Evolutionary conservation across 2,329 filamentous ascomycete genomes (phyloP).

Genomic region (Sphaceloma murrayae): DNA sequence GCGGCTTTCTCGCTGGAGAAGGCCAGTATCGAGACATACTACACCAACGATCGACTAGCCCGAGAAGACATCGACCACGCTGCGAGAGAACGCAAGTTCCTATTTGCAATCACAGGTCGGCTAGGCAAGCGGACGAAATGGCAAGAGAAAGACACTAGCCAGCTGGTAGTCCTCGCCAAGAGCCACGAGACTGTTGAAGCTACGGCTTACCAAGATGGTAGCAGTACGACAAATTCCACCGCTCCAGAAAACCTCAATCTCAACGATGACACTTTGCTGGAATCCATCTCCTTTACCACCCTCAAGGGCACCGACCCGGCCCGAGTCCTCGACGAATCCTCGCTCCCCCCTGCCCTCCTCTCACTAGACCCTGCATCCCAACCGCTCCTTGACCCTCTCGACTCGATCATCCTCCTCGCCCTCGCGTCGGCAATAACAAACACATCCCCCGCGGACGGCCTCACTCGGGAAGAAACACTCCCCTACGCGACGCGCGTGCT

Average conservation of each 20-base stretch:
- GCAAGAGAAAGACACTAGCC: conserved; percentile 70
- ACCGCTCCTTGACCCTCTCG: conserved; percentile 69
- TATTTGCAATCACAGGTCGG: conserved; percentile 74
- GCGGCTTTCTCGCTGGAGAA: conserved; percentile 71
- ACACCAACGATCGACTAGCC: conserved; percentile 71
- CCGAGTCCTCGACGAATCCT: conserved; percentile 36
- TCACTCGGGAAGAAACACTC: conserved; percentile 87
- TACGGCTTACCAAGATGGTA: conserved; percentile 8
- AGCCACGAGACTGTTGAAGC: conserved; percentile 37
- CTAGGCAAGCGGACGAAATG: conserved; percentile 78
- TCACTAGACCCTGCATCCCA: conserved; percentile 68
- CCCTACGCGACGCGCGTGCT: conserved; percentile 86
- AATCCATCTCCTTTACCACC: conserved; percentile 70
- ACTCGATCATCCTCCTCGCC: conserved; percentile 77
- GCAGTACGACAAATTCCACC: conserved; percentile 12
- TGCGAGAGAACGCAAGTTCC: conserved; percentile 56
- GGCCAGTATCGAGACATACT: conserved; percentile 71
- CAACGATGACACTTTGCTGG: conserved; percentile 87
- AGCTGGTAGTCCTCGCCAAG: conserved; percentile 81
- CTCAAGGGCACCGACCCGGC: conserved; percentile 30
- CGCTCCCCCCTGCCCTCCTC: conserved; percentile 52
- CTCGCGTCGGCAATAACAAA: conserved; percentile 82
- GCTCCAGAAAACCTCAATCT: conserved; percentile 54
- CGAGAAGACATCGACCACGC: conserved; percentile 61
- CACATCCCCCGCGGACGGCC: conserved; percentile 68